Conservation (phyloP, 176 grass and related monocot genomes). For the Zoysia japonica region DNA sequence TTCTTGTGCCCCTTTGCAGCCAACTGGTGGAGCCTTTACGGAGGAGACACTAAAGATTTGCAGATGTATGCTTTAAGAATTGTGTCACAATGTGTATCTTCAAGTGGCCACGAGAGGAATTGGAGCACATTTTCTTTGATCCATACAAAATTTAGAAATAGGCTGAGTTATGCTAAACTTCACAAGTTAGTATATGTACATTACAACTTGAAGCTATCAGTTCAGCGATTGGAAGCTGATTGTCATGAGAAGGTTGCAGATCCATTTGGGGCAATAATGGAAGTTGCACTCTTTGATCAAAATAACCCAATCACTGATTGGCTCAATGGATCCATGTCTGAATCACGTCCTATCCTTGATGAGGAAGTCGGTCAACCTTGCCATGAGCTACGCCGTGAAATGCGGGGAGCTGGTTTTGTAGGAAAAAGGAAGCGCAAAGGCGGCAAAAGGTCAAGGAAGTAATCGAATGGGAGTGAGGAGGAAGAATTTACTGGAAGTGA, state of each 20-base stretch:
- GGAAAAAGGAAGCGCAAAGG: not conserved
- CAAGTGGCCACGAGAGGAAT: not conserved
- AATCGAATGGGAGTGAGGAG: too few species aligned
- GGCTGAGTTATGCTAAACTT: not conserved
- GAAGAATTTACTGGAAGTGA: too few species aligned
- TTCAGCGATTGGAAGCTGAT: not conserved
- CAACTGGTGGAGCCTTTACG: not conserved
- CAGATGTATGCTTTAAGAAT: not conserved
- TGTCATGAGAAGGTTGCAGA: not conserved
- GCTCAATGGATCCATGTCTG: too few species aligned
- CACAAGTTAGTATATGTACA: not conserved
- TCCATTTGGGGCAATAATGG: not conserved
- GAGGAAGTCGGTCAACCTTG: too few species aligned
- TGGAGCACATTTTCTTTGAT: not conserved
- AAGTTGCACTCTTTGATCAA: not conserved
- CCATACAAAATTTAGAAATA: not conserved
- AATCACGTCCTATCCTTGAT: too few species aligned
- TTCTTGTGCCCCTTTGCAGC: not conserved
- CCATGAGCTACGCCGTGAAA: not conserved
- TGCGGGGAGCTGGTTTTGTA: not conserved
- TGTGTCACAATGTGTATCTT: not conserved
- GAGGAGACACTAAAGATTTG: not conserved
- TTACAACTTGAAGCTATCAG: not conserved
- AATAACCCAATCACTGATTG: not conserved
- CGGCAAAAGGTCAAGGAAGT: not conserved